Percentiles rank a stretch among this genome's conserved stretches.
phyloP scores from a whole-genome alignment of 2,329 filamentous ascomycete species.

The Ophiocordyceps robertsii region DNA sequence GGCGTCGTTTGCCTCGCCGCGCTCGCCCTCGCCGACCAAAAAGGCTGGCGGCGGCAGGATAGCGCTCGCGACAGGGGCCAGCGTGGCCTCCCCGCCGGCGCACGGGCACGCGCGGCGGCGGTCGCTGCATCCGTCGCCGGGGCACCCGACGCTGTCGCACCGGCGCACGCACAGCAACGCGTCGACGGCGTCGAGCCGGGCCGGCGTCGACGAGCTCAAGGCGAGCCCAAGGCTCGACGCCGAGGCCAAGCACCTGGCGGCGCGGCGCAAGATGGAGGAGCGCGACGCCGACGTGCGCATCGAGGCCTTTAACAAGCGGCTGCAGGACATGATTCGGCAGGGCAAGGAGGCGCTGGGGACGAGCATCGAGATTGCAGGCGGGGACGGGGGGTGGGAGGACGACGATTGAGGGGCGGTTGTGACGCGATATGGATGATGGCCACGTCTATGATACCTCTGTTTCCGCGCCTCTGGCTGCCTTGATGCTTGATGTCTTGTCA shows the following conservation, averaged over 20 bases:
- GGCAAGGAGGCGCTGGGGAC: conserved; percentile 77
- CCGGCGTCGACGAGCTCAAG: conserved; percentile 6
- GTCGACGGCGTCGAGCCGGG: conserved; percentile 24
- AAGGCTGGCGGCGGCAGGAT: conserved; percentile 20
- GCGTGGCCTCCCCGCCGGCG: conserved; percentile 11
- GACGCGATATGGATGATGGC: not conserved
- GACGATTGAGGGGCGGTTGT: not conserved
- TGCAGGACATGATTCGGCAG: conserved; percentile 79
- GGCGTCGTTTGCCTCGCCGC: conserved; percentile 18
- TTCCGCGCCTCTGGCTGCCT: no score
- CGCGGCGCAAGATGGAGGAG: conserved; percentile 59
- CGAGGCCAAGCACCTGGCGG: conserved; percentile 63
- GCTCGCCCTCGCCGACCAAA: conserved; percentile 25
- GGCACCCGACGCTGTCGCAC: conserved; percentile 13
- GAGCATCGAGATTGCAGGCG: conserved; percentile 49
- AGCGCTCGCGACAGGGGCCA: conserved; percentile 2
- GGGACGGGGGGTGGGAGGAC: conserved; percentile 26
- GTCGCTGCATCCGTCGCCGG: conserved; percentile 3
- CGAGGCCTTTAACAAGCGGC: conserved; percentile 61
- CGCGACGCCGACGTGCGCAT: conserved; percentile 68
- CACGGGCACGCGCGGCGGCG: conserved; percentile 7
- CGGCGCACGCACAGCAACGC: conserved; percentile 31
- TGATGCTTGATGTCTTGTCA: not conserved
- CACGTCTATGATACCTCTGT: not conserved
- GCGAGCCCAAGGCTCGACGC: conserved; percentile 37